Evolutionary conservation across 768 basidiomycete genomes (phyloP), one percentile per base, ranked within the genome.

Genomic region (Leucosporidium creatinivorum): DNA sequence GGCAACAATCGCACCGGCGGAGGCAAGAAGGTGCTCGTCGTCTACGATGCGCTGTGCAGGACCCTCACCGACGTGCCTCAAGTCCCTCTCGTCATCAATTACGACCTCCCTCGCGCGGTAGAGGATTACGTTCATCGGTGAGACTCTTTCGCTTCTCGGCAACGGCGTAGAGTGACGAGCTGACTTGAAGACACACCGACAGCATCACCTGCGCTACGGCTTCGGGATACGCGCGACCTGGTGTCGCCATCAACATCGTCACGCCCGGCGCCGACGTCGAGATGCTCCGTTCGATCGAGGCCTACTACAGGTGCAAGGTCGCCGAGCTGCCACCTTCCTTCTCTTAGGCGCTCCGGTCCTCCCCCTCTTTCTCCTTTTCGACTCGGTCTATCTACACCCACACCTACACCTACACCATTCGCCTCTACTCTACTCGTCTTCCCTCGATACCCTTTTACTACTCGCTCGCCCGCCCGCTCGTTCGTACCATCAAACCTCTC

Each of bases 111-210:
- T 58, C 91, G 91, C 80, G 91, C 88, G 57, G 94, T 97, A 48
- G 94, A 98, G 81, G 93, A 94, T 78, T 99, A 99, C 77, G 89
- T 93, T 30, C 91, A 92, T 76, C 88, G 94, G 90, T 92, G 68
- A 52, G 76, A 1, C 23, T 23, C 26, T 57, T 33, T 26, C 61
- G 30, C 33, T 15, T 8, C n/a, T n/a, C n/a, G n/a, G n/a, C 33
- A 33, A 33, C 33, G 62, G 23, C 54, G 15, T 13, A 10, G 39
- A 44, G 39, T 13, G 39, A 12, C 15, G 39, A 44, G 39, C 39
- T 44, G 39, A 44, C 48, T 54, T 49, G 62, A 4, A 56, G n/a
- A n/a, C 28, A 10, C 33, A 33, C 10, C 33, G 3, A 65, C 73
- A 92, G 90, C 62, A 89, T 93, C 73, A 85, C 89, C 25, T 87